These are phyloP conservation scores for Thamnidium elegans DNA, from an alignment of 192 early-diverging fungal genomes.

Conservation along the genomic window DNA sequence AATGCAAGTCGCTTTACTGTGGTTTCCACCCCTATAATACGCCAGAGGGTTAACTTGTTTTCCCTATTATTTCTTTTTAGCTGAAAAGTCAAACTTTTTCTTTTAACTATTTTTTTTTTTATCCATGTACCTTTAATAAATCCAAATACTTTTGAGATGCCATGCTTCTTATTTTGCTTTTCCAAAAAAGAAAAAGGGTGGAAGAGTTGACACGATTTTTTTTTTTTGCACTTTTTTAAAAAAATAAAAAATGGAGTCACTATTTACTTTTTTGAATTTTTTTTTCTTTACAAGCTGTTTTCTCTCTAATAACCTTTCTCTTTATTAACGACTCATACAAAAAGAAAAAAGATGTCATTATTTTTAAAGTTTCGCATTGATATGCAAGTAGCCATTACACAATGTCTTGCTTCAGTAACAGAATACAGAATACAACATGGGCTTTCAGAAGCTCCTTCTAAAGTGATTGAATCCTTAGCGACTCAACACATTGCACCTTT, in stretches of 20 bases:
- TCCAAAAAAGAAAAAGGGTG: neutral
- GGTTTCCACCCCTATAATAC: too few relatives aligned
- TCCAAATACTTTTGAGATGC: too few relatives aligned
- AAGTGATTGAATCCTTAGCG: constrained; percentile 3
- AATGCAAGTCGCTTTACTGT: neutral
- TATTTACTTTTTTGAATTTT: neutral
- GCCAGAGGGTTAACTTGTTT: neutral
- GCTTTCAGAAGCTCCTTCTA: neutral
- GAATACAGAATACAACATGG: neutral
- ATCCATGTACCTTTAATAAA: neutral
- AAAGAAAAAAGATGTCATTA: neutral
- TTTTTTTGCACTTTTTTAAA: too few relatives aligned
- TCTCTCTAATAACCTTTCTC: neutral
- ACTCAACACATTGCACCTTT: constrained; percentile 22
- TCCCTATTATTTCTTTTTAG: neutral
- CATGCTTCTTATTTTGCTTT: neutral
- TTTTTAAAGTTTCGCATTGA: neutral
- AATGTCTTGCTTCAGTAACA: neutral
- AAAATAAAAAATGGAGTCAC: too few relatives aligned
- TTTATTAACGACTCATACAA: too few relatives aligned
- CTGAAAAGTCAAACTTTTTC: too few relatives aligned
- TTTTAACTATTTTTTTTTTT: neutral
- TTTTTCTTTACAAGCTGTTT: neutral
- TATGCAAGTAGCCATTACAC: neutral
- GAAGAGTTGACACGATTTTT: neutral